A percentile compares a stretch with the other conserved stretches of the same genome.
Conservation (phyloP, 2,329 filamentous ascomycete species). For the Talaromyces sp. region DNA sequence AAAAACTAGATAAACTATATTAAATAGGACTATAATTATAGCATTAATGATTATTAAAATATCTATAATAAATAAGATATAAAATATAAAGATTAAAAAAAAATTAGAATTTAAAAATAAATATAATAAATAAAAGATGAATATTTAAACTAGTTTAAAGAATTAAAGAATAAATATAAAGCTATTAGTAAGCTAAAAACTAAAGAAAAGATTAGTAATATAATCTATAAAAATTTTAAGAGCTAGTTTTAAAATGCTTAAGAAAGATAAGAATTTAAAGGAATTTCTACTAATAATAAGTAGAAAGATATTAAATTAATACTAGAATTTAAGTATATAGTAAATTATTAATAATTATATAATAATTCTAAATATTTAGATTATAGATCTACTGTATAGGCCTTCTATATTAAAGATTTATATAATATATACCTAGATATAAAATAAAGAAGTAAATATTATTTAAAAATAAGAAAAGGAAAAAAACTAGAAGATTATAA, state of each 20-base stretch:
- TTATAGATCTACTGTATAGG: neutral
- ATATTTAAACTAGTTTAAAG: no score
- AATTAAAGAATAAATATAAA: no score
- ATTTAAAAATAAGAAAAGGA: neutral
- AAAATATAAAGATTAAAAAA: no score
- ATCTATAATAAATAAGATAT: no score
- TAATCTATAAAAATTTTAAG: neutral
- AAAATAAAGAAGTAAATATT: neutral
- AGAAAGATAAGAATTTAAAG: neutral
- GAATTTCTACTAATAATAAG: neutral
- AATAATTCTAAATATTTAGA: neutral
- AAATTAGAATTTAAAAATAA: no score
- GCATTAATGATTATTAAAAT: no score
- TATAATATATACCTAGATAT: neutral
- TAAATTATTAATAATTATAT: neutral
- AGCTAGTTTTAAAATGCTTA: neutral
- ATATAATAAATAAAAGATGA: no score
- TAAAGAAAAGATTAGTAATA: no score
- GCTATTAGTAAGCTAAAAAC: no score
- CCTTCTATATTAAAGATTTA: neutral
- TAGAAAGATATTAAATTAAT: neutral
- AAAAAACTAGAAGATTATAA: neutral
- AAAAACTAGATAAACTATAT: no score
- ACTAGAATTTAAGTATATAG: neutral
- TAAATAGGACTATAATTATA: no score